Base-by-base conservation (phyloP, 176 grass and related monocot genomes). In the Alloteropsis semialata region DNA sequence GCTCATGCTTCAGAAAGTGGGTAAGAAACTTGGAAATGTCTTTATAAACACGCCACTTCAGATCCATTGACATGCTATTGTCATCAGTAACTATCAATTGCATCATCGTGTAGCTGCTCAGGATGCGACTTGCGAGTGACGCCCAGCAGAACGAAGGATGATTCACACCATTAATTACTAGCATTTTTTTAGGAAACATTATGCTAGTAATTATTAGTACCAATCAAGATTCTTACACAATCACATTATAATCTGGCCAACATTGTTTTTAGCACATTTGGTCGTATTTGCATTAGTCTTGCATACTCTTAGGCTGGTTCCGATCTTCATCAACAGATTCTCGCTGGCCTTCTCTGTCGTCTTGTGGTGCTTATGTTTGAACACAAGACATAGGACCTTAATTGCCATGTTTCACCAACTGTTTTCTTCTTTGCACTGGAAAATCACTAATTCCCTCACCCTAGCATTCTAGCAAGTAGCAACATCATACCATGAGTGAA, bases 1-100 rank as follows among this genome's bases (percentile, higher is more conserved):
- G 70, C 24, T 30, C 71, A 45, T 56, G 81, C 29, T 16, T 80
- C 37, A 51, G 72, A 70, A 66, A 56, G 65, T 88, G 38, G 80
- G 80, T 72, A 38, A 54, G 46, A 79, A 73, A 37, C 13, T 57
- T 71, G 33, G 54, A 36, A 21, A 22, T 88, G 62, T 10, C 39
- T 53, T 75, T 59, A 59, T 83, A 25, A 78, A 78, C 25, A 57
- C 68, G 37, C 67, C 28, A 58, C 14, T 78, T 71, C 2, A 24
- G 54, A 81, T 57, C 36, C 8, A 43, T 5, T 70, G 34, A 41
- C 48, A 67, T 66, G 46, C 19, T 64, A 41, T 61, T 75, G 44
- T 53, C 58, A 41, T 46, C 57, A 62, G 53, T 75, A 65, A 39
- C 59, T 75, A 29, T 75, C 71, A 42, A 42, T 66, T 33, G 30